These are phyloP conservation scores for Phytophthora gonapodyides DNA, from an alignment of 352 stramenopile genomes.

Conservation along the genomic window DNA sequence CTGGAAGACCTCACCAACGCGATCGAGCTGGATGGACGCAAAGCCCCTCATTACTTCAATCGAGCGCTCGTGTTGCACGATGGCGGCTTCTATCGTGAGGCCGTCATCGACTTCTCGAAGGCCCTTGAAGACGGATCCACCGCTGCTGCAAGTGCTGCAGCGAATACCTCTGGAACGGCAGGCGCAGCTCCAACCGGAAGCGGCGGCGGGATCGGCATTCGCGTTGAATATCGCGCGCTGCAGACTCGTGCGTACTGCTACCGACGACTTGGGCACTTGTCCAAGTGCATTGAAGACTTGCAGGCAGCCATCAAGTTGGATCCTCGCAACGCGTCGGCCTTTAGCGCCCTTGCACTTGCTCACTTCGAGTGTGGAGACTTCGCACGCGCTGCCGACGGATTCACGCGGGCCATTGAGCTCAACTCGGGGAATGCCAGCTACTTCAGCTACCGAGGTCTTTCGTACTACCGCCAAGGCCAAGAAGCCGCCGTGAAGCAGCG, in stretches of 20 bases:
- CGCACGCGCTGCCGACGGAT: constrained; percentile 63
- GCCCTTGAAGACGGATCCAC: constrained; percentile 71
- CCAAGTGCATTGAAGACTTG: constrained; percentile 77
- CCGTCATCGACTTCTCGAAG: constrained; percentile 73
- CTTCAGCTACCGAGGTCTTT: constrained; percentile 71
- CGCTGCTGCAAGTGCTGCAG: constrained; percentile 2
- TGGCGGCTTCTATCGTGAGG: constrained; percentile 63
- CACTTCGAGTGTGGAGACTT: constrained; percentile 61
- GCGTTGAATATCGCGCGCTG: constrained; percentile 70
- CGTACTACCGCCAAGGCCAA: constrained; percentile 69
- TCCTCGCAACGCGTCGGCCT: constrained; percentile 61
- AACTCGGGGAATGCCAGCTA: constrained; percentile 63
- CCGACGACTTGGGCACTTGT: constrained; percentile 55
- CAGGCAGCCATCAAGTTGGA: constrained; percentile 75
- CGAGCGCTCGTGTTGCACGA: constrained; percentile 74
- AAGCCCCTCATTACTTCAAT: constrained; percentile 78
- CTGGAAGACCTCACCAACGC: constrained; percentile 74
- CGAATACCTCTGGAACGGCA: constrained; percentile 11
- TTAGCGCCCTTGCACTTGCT: constrained; percentile 63
- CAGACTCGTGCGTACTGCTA: constrained; percentile 74
- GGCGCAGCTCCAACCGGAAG: neutral
- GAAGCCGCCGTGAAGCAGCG: constrained; percentile 14
- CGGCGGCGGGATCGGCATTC: constrained; percentile 44
- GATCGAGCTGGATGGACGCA: constrained; percentile 74
- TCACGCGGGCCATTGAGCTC: constrained; percentile 67